Evolutionary conservation across 345 rosid genomes (phyloP), one percentile per base, ranked within the genome.

Genomic region (Hibiscus mutabilis): DNA sequence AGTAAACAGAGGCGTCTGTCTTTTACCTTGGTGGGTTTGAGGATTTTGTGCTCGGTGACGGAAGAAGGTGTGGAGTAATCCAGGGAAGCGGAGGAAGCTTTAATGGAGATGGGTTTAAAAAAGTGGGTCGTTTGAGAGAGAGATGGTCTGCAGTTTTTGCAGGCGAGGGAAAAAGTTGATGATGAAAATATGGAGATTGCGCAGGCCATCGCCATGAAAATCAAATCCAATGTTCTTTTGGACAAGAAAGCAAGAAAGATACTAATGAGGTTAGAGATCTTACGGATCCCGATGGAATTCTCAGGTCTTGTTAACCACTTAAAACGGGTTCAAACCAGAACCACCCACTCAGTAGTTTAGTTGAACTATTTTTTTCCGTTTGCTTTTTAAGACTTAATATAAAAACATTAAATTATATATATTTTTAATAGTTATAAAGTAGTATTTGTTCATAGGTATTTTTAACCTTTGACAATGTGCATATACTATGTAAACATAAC

Each of bases 21-120:
- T 72, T 55, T 19, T 21, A 90, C 98, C 86, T 84, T 93, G 10
- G 82, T 77, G 11, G 82, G 89, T 72, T 70, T 49, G 25, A 82
- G 21, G 1, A 75, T 65, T 66, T 76, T 79, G 8, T 27, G 24
- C n/a, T 83, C 85, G 31, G 79, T 78, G 46, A 79, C 72, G 51
- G 89, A 35, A 35, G 40, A 35, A 35, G 40, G 40, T 35, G 40
- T 35, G 40, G 40, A 35, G 40, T 6, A 35, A 35, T 35, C 40
- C 40, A 35, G 9, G 7, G 40, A 87, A 74, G 86, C 65, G 6
- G 86, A 82, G 49, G 94, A 81, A 74, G 94, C 96, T 82, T 73
- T 82, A 60, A 91, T 73, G 21, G 85, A 86, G 29, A 78, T n/a
- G 74, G 86, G 87, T 79, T 79, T 87, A n/a, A 63, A 56, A n/a